A percentile compares a stretch with the other conserved stretches of the same genome.
phyloP scores from a whole-genome alignment of 192 early-diverging fungal species.

The Umbelopsis sp. region DNA sequence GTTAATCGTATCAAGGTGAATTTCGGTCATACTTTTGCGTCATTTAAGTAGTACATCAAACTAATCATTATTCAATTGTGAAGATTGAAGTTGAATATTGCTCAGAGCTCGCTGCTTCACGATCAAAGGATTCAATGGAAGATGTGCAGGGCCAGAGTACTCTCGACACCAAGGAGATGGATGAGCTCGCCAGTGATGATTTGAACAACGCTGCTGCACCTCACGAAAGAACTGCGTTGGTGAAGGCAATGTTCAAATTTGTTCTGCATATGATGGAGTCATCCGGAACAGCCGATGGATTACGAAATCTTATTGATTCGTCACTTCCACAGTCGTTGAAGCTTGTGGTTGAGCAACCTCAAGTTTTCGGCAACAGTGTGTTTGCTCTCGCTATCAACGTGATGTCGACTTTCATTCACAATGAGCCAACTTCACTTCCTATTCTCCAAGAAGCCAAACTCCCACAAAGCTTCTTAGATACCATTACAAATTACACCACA shows the following conservation, averaged over 20 bases:
- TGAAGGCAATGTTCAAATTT: slow-evolving; percentile 91
- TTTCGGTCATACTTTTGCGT: not conserved
- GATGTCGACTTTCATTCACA: slow-evolving; percentile 95
- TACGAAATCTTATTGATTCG: slow-evolving; percentile 95
- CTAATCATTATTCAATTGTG: slow-evolving; percentile 8
- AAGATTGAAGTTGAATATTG: slow-evolving; percentile 62
- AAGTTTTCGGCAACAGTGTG: slow-evolving; percentile 79
- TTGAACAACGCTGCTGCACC: slow-evolving; percentile 47
- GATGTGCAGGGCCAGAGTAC: slow-evolving; percentile 41
- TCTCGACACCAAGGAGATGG: not conserved
- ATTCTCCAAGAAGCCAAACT: slow-evolving; percentile 94
- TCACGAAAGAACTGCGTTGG: slow-evolving; percentile 72
- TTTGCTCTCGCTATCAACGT: slow-evolving; percentile 91
- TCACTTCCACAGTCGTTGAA: slow-evolving; percentile 76
- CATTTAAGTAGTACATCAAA: not conserved
- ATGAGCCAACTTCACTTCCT: slow-evolving; percentile 92
- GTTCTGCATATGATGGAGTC: slow-evolving; percentile 93
- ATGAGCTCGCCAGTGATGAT: not conserved
- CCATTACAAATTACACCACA: slow-evolving; percentile 72
- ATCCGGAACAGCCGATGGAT: slow-evolving; percentile 84
- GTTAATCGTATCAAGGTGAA: slow-evolving; percentile 77
- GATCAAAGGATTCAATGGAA: slow-evolving; percentile 44
- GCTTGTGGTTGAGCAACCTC: slow-evolving; percentile 71
- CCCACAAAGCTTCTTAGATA: slow-evolving; percentile 79
- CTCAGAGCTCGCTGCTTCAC: slow-evolving; percentile 34